Evolutionary conservation across 2,329 filamentous ascomycete genomes (phyloP).

Genomic region (Mollisiaceae sp.): DNA sequence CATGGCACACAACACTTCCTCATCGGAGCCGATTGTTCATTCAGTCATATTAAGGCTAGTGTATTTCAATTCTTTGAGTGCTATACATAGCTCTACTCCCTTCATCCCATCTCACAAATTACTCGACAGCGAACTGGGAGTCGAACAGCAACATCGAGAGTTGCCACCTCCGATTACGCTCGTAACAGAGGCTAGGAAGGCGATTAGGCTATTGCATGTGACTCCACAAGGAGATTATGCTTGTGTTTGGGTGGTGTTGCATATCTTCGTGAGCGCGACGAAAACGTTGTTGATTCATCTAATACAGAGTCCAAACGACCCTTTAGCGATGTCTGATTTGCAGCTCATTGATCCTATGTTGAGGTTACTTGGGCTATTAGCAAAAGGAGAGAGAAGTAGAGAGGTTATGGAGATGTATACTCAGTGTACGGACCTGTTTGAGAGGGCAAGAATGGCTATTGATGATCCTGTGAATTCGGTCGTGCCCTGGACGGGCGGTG

Average conservation of each 20-base stretch:
- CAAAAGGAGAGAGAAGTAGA: conserved; percentile 18
- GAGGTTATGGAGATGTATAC: conserved; percentile 26
- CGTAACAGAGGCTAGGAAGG: conserved; percentile 29
- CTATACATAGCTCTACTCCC: conserved; percentile 21
- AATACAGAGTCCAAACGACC: conserved; percentile 23
- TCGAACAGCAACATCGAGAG: conserved; percentile 1
- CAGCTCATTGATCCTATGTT: conserved; percentile 29
- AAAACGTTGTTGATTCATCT: conserved; percentile 25
- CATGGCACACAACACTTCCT: background rate
- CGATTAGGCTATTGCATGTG: conserved; percentile 25
- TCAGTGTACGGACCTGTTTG: conserved; percentile 21
- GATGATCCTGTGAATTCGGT: background rate
- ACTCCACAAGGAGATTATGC: conserved; percentile 30
- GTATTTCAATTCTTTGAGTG: conserved; percentile 29
- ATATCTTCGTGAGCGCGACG: conserved; percentile 33
- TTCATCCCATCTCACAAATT: conserved; percentile 6
- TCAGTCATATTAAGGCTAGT: conserved; percentile 23
- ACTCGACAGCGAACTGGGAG: background rate
- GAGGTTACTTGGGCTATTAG: conserved; percentile 21
- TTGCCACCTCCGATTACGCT: conserved; percentile 19
- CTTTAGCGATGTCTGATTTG: conserved; percentile 23
- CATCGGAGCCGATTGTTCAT: conserved; percentile 9
- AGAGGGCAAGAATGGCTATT: conserved; percentile 15
- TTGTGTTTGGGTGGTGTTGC: conserved; percentile 31
- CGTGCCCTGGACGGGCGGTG: background rate